phyloP scores from a whole-genome alignment of 768 basidiomycete species.

The Xanthoconium stramineum region DNA sequence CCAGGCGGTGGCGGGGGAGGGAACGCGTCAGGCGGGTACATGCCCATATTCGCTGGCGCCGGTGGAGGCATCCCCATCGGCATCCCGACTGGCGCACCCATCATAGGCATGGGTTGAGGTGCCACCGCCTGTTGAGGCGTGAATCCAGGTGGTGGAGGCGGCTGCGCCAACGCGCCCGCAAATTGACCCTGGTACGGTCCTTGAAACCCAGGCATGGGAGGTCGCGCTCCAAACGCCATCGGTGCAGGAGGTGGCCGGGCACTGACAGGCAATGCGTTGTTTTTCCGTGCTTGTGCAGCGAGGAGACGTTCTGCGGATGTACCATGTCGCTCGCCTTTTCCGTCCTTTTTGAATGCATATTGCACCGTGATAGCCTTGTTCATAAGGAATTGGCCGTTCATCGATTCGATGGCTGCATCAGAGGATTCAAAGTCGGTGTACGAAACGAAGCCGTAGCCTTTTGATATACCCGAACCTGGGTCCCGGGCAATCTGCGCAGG shows the following conservation, averaged over 20 bases:
- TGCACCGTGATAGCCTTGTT: constrained; percentile 97
- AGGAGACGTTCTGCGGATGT: constrained; percentile 95
- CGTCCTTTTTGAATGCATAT: constrained; percentile 99
- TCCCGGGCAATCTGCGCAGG: constrained; percentile 82
- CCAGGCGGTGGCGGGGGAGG: constrained; percentile 67
- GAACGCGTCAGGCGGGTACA: constrained; percentile 46
- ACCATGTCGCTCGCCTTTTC: constrained; percentile 96
- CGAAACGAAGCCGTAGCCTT: constrained; percentile 96
- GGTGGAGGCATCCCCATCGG: constrained; percentile 37
- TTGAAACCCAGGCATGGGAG: constrained; percentile 67
- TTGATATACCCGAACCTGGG: constrained; percentile 76
- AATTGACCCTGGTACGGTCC: constrained; percentile 90
- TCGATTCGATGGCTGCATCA: constrained; percentile 92
- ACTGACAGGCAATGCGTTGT: constrained; percentile 81
- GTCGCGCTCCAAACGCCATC: constrained; percentile 65
- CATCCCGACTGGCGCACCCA: constrained; percentile 32
- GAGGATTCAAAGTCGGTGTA: constrained; percentile 98
- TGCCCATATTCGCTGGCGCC: constrained; percentile 36
- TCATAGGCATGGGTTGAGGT: constrained; percentile 38
- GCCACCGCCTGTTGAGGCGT: constrained; percentile 68
- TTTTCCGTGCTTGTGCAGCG: constrained; percentile 93
- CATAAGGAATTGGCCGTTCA: constrained; percentile 98
- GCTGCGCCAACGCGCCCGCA: constrained; percentile 80
- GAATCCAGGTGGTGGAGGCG: constrained; percentile 79
- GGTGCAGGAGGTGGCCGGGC: constrained; percentile 74